These are phyloP conservation scores for Fusarium zealandicum DNA, from an alignment of 2,329 filamentous ascomycete species.

Conservation along the genomic window DNA sequence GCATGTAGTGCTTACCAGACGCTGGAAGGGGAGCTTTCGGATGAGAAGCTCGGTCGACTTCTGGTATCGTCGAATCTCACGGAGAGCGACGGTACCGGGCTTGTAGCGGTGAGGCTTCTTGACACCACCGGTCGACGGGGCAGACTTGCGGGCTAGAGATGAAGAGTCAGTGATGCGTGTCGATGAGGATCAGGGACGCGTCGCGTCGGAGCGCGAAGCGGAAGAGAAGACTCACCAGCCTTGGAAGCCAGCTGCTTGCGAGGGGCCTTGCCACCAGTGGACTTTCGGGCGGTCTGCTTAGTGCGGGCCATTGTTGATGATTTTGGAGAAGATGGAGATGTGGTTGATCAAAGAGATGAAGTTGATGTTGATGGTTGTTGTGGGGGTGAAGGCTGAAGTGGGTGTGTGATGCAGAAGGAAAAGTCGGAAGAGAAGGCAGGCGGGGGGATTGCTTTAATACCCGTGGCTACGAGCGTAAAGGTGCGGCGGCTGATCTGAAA, in stretches of 20 bases:
- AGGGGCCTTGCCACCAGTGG: slow-evolving; percentile 79
- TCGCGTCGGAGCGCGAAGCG: slow-evolving; percentile 13
- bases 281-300: slow-evolving; percentile 76
- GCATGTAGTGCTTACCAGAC: slow-evolving; percentile 68
- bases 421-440: slow-evolving; percentile 47
- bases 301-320: slow-evolving; percentile 66
- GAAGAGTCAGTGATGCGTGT: slow-evolving; percentile 15
- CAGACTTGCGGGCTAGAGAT: slow-evolving; percentile 80
- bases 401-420: slow-evolving; percentile 54
- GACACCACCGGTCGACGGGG: slow-evolving; percentile 94
- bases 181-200: slow-evolving; percentile 13
- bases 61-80: slow-evolving; percentile 98
- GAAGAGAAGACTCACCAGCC: slow-evolving; percentile 63
- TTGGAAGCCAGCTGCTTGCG: slow-evolving; percentile 99
- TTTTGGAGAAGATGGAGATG: slow-evolving; percentile 45
- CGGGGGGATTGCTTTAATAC: slow-evolving; percentile 57
- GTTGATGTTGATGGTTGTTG: slow-evolving; percentile 38
- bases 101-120: slow-evolving; percentile 94
- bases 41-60: slow-evolving; percentile 96
- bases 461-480: slow-evolving; percentile 41
- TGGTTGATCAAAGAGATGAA: slow-evolving; percentile 40
- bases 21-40: slow-evolving; percentile 97
- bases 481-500: slow-evolving; percentile 50
- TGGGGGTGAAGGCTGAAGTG: slow-evolving; percentile 44
- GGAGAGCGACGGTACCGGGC: slow-evolving; percentile 94